Evolutionary conservation across 495 filamentous ascomycete species (phyloP), one percentile per base, ranked within the genome.

Genomic region (Tetracladium setigerum): DNA sequence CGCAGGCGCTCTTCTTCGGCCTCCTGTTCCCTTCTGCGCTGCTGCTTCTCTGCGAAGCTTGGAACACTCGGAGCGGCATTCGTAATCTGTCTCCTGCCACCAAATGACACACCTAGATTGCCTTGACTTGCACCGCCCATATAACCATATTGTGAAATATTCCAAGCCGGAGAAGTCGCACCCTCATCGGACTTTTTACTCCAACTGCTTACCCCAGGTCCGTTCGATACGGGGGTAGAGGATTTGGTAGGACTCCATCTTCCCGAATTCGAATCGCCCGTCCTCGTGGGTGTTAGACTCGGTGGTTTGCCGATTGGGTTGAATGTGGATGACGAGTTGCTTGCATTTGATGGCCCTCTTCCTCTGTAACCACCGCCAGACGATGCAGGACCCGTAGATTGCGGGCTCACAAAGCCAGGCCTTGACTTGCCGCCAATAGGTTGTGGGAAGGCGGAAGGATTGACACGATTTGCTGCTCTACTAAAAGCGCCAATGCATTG

Each of bases 101-200:
- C 94, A 62, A 96, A 99, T 5, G 85, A 77, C 51, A 99, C 83
- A 15, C 94, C 94, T 50, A 95, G 79, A 58, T 95, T 97, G 5
- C 86, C 91, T 64, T 99, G 94, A 55, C 86, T 95, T 7, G 94
- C 94, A 24, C 94, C 94, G 41, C 94, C 94, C 87, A 97, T 92
- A 64, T 96, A 97, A 9, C 92, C 91, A 55, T 97, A 99, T 58
- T 99, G 94, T 34, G 91, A 87, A 48, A 97, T 96, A 58, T 99
- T 97, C 94, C 94, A 99, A 19, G 94, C 94, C 1, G 94, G 94
- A 4, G 80, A 67, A 11, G 91, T 95, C 24, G 71, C 72, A 15
- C 77, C 76, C 62, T 95, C 84, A 54, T 97, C 88, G 14, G 74
- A 75, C 57, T 72, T 86, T 60, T 81, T 95, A 63, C 85, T 92